Conservation (phyloP, 768 basidiomycete species). For the Collybia mongolica region DNA sequence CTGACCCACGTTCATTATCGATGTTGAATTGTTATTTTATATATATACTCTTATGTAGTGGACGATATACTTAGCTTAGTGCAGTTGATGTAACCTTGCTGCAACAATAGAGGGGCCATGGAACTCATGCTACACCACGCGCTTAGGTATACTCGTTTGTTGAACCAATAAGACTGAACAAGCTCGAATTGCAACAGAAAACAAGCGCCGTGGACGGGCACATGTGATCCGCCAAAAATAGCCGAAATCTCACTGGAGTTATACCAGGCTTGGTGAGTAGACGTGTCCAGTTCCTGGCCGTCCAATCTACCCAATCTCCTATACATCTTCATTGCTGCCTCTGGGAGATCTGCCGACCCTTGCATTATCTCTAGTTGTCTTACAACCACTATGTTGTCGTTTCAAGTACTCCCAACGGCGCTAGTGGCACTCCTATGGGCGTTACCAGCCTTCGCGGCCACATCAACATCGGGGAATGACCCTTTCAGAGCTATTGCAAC, state of each 20-base stretch:
- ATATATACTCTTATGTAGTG: too few relatives aligned
- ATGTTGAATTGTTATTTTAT: too few relatives aligned
- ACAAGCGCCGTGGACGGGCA: neutral
- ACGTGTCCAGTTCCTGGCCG: neutral
- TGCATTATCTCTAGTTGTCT: neutral
- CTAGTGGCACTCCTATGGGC: constrained; percentile 9
- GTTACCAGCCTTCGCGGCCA: constrained; percentile 8
- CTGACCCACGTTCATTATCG: neutral
- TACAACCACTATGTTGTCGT: constrained; percentile 9
- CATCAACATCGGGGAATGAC: constrained; percentile 45
- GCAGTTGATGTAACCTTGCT: neutral
- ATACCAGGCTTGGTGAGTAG: neutral
- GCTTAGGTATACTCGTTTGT: too few relatives aligned
- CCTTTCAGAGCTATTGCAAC: constrained; percentile 58
- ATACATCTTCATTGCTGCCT: neutral
- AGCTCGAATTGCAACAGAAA: too few relatives aligned
- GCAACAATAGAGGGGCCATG: neutral
- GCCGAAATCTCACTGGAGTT: neutral
- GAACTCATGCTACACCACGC: too few relatives aligned
- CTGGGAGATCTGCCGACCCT: neutral
- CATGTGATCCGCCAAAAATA: neutral
- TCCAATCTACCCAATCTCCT: neutral
- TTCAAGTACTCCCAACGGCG: constrained; percentile 10
- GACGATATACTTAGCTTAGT: too few relatives aligned
- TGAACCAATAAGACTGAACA: too few relatives aligned